Percentiles rank a stretch among this genome's conserved stretches.
Conservation (phyloP, 2,329 filamentous ascomycete species). For the Fusarium goolgardi region DNA sequence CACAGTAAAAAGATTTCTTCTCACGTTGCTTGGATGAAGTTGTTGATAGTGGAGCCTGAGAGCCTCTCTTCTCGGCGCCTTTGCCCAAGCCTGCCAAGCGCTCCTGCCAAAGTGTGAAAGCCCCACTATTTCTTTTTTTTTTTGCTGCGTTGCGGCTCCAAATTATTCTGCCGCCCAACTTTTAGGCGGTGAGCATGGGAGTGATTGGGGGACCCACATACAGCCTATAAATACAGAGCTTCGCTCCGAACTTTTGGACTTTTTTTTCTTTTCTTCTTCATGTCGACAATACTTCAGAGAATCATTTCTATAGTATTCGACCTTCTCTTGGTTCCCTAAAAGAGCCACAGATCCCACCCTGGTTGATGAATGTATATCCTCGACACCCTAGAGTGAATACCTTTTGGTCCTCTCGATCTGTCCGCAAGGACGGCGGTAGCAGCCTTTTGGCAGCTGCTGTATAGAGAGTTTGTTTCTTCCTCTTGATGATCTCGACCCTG, state of each 20-base stretch:
- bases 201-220: conserved; percentile 37
- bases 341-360: conserved; percentile 88
- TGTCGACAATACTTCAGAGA: conserved; percentile 77
- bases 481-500: conserved; percentile 91
- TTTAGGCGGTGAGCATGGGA: conserved; percentile 51
- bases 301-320: conserved; percentile 99
- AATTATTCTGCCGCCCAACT: conserved; percentile 46
- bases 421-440: conserved; percentile 66
- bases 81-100: conserved; percentile 13
- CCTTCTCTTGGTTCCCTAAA: conserved; percentile 91
- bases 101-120: neutral
- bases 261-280: conserved; percentile 65
- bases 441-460: conserved; percentile 61
- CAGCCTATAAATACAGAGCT: conserved; percentile 29
- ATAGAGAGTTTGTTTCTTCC: conserved; percentile 81
- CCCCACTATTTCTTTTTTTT: conserved; percentile 8
- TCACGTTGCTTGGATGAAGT: neutral
- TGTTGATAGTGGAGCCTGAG: conserved; percentile 8
- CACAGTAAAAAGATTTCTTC: conserved; percentile 3
- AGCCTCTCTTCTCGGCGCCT: neutral
- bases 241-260: conserved; percentile 44
- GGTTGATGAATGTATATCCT: conserved; percentile 71
- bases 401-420: conserved; percentile 44
- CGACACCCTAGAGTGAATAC: conserved; percentile 64
- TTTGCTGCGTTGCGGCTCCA: conserved; percentile 2